These are phyloP conservation scores for Penicillium macrosclerotiorum DNA, from an alignment of 495 filamentous ascomycete species.

Conservation along the genomic window DNA sequence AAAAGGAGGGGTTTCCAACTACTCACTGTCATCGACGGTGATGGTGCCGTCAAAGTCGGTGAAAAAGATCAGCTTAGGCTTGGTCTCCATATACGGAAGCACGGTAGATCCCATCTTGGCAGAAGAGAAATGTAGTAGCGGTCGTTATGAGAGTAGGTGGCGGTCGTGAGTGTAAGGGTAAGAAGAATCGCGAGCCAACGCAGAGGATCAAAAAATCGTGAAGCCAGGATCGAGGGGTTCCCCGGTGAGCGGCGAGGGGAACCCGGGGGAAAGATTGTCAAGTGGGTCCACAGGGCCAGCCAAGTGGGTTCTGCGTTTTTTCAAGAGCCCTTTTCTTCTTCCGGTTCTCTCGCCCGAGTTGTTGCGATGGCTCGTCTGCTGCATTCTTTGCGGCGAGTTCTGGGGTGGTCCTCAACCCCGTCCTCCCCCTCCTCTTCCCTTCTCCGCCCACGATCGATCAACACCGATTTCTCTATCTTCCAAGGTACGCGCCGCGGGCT, in stretches of 20 bases:
- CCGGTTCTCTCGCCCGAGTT: background rate
- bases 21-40: conserved; percentile 76
- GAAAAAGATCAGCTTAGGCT: conserved; percentile 90
- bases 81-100: conserved; percentile 55
- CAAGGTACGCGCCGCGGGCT: conserved; percentile 25
- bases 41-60: conserved; percentile 98
- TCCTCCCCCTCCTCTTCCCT: conserved; percentile 4
- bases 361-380: conserved; percentile 47
- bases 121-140: no score
- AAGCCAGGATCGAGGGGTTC: conserved; percentile 13
- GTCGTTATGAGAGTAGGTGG: no score
- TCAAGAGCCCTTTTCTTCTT: conserved; percentile 9
- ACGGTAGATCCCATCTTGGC: conserved; percentile 35
- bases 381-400: conserved; percentile 32
- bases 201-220: conserved; percentile 6
- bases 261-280: conserved; percentile 11
- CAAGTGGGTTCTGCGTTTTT: conserved; percentile 11
- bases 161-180: no score
- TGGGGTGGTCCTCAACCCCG: conserved; percentile 26
- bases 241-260: conserved; percentile 17
- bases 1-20: no score
- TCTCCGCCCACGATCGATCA: conserved; percentile 28
- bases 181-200: no score
- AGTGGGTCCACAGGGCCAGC: conserved; percentile 15
- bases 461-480: conserved; percentile 43